phyloP scores from a whole-genome alignment of 164 flowering plant genomes.

The Euptelea pleiosperma region DNA sequence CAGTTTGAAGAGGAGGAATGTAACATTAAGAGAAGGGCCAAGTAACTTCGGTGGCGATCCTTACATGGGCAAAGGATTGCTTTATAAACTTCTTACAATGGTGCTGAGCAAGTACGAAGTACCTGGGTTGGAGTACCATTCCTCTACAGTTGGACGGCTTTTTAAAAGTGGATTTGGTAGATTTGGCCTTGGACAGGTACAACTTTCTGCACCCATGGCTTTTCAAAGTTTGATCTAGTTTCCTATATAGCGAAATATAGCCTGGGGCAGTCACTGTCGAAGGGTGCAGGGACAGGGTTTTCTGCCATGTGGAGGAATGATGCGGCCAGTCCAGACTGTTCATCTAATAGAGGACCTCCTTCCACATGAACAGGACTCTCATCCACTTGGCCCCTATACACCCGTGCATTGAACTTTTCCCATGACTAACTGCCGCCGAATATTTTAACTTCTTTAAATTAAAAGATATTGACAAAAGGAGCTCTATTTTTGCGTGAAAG shows the following conservation, averaged over 20 bases:
- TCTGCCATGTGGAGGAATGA: background rate
- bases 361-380: too few relatives aligned
- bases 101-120: constrained; percentile 60
- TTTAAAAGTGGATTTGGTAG: constrained; percentile 97
- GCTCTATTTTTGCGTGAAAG: too few relatives aligned
- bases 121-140: constrained; percentile 88
- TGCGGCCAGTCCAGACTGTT: background rate
- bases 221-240: background rate
- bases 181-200: constrained; percentile 95
- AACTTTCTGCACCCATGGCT: background rate
- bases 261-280: background rate
- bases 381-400: too few relatives aligned
- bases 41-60: constrained; percentile 43
- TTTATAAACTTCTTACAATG: constrained; percentile 60
- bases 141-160: constrained; percentile 87
- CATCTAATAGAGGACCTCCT: background rate
- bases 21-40: constrained; percentile 38
- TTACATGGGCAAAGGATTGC: constrained; percentile 49
- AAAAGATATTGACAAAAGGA: too few relatives aligned
- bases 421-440: too few relatives aligned
- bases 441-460: too few relatives aligned
- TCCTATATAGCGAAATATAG: background rate
- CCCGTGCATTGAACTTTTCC: too few relatives aligned
- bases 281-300: background rate
- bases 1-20: constrained; percentile 42